Percentiles rank a stretch among this genome's conserved stretches.
Evolutionary conservation across 257 asterid species (phyloP).

Genomic region (Lavandula angustifolia): DNA sequence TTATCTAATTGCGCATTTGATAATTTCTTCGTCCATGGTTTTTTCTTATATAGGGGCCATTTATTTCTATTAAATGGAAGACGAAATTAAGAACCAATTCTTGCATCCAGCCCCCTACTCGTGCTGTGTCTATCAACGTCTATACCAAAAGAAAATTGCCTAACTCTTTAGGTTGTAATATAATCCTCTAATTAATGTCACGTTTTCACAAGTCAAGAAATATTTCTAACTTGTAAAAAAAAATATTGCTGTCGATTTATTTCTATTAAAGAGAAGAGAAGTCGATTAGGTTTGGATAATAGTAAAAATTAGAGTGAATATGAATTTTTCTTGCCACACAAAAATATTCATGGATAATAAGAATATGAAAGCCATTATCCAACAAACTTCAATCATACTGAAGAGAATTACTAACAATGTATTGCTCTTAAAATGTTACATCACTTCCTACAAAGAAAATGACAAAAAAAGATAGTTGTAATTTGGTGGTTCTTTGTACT

Average conservation of each 20-base stretch:
- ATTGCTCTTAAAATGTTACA: conserved; percentile 20
- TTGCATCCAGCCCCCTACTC: conserved; percentile 12
- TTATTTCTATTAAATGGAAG: too few relatives aligned
- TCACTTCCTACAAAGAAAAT: conserved; percentile 33
- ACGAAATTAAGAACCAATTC: not conserved
- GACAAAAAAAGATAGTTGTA: conserved; percentile 16
- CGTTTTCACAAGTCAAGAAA: not conserved
- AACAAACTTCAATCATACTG: conserved; percentile 16
- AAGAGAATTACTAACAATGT: not conserved
- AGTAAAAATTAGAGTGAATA: not conserved
- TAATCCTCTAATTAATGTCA: not conserved
- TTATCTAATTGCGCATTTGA: too few relatives aligned
- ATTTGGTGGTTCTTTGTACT: conserved; percentile 34
- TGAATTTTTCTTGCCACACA: too few relatives aligned
- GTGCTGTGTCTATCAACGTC: not conserved
- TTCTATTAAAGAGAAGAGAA: not conserved
- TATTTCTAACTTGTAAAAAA: not conserved
- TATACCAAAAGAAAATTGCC: not conserved
- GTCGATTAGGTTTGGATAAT: not conserved
- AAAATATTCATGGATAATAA: not conserved
- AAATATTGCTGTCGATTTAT: not conserved
- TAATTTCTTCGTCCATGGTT: too few relatives aligned
- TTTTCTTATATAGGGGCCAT: too few relatives aligned
- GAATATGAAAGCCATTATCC: conserved; percentile 9
- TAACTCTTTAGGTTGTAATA: not conserved